Evolutionary conservation across 73 alveolate genomes (phyloP).

Genomic region (Durusdinium trenchii): DNA sequence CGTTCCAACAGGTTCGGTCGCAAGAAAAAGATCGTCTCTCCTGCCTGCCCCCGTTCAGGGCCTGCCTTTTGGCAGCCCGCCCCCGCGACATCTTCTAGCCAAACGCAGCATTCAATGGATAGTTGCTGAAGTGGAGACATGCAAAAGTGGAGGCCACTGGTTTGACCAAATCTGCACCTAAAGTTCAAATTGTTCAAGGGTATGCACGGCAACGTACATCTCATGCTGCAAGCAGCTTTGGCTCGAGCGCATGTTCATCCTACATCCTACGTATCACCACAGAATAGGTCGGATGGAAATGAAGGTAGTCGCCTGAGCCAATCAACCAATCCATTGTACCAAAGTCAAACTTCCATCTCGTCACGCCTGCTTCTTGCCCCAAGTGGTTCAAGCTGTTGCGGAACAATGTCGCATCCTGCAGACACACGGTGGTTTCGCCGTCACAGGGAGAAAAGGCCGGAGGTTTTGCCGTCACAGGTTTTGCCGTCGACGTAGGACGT

Average conservation of each 20-base stretch:
- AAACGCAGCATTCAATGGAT: background rate
- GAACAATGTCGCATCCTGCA: background rate
- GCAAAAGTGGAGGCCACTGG: background rate
- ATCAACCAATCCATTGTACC: background rate
- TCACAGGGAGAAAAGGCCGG: background rate
- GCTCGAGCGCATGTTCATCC: too few relatives aligned
- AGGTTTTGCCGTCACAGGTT: too few relatives aligned
- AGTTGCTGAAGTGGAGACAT: background rate
- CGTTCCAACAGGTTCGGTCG: background rate
- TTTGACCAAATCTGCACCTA: background rate
- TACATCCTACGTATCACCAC: constrained; percentile 9
- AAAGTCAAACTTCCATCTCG: background rate
- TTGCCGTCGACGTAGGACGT: background rate
- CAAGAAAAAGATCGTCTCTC: too few relatives aligned
- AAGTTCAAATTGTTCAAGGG: too few relatives aligned
- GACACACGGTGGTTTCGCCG: background rate
- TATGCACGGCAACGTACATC: too few relatives aligned
- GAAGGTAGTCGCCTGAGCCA: constrained; percentile 51
- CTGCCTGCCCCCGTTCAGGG: background rate
- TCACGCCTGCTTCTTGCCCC: background rate
- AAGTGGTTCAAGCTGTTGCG: background rate
- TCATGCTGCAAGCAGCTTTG: constrained; percentile 29
- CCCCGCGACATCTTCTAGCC: constrained; percentile 1
- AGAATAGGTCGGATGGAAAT: constrained; percentile 53
- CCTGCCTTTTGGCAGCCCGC: constrained; percentile 7